A percentile compares a stretch with the other conserved stretches of the same genome.
These are phyloP conservation scores for Handroanthus guayacan DNA, from an alignment of 257 asterid species.

Conservation along the genomic window DNA sequence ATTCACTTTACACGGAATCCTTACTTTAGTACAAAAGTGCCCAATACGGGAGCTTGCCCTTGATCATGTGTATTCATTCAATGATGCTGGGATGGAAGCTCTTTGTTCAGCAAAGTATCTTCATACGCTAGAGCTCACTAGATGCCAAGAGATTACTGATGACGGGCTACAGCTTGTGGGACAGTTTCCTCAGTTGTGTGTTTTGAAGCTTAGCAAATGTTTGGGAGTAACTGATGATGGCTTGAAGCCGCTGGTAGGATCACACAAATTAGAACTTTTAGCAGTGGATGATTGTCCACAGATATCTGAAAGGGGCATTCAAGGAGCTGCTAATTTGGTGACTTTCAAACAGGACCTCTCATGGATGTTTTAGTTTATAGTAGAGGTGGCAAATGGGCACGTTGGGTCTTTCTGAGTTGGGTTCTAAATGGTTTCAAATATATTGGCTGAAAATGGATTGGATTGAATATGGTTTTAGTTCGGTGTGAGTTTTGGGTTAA, in stretches of 20 bases:
- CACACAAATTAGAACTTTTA: slow-evolving; percentile 55
- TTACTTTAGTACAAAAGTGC: slow-evolving; percentile 60
- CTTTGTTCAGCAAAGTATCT: slow-evolving; percentile 69
- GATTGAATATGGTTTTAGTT: too few species aligned
- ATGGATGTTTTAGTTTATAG: slow-evolving; percentile 66
- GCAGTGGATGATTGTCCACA: slow-evolving; percentile 85
- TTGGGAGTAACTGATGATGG: slow-evolving; percentile 80
- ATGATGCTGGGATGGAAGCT: slow-evolving; percentile 78
- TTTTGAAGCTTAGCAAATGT: slow-evolving; percentile 68
- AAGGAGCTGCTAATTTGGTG: slow-evolving; percentile 67
- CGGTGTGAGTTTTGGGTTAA: too few species aligned
- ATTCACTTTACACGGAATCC: slow-evolving; percentile 70
- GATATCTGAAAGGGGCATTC: slow-evolving; percentile 72
- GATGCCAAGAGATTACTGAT: slow-evolving; percentile 89
- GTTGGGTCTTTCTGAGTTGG: too few species aligned
- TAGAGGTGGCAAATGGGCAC: too few species aligned
- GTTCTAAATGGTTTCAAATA: too few species aligned
- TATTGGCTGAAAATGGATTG: too few species aligned
- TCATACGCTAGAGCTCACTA: slow-evolving; percentile 59
- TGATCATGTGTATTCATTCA: slow-evolving; percentile 69
- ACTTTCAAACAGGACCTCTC: slow-evolving; percentile 74
- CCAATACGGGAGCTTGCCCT: slow-evolving; percentile 70
- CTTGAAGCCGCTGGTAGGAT: slow-evolving; percentile 60
- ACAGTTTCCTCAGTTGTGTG: slow-evolving; percentile 53
- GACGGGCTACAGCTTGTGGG: slow-evolving; percentile 71